Conservation (phyloP, 306 rosid species). For the Sechiopsis laciniata region DNA sequence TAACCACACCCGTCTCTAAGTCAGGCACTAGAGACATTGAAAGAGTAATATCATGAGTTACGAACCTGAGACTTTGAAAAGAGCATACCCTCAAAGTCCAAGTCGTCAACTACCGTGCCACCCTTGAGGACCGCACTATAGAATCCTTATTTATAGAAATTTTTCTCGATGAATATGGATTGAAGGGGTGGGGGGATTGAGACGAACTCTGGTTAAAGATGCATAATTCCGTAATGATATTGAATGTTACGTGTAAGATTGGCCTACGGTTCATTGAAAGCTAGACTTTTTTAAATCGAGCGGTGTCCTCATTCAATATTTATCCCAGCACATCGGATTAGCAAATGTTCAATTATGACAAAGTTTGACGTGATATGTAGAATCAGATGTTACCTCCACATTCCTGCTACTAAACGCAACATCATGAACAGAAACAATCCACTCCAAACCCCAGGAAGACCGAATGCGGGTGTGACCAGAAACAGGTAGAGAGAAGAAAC, state of each 20-base stretch:
- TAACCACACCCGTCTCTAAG: too few species aligned
- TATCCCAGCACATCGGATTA: not conserved
- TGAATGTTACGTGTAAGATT: too few species aligned
- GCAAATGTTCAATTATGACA: not conserved
- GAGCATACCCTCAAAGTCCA: too few species aligned
- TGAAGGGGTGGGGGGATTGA: not conserved
- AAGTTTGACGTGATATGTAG: not conserved
- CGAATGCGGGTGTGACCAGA: slow-evolving; percentile 58
- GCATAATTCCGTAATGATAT: not conserved
- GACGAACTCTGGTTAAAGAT: not conserved
- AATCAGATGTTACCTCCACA: slow-evolving; percentile 55
- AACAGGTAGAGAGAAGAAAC: slow-evolving; percentile 60
- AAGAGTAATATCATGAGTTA: too few species aligned
- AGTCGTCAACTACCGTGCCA: too few species aligned
- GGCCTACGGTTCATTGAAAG: too few species aligned
- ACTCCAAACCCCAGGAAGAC: slow-evolving; percentile 85
- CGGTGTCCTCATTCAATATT: not conserved
- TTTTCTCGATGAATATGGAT: not conserved
- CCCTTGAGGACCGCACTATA: too few species aligned
- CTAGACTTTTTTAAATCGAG: not conserved
- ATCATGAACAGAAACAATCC: slow-evolving; percentile 91
- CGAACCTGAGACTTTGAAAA: too few species aligned
- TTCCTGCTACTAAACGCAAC: slow-evolving; percentile 70
- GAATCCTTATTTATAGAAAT: not conserved
- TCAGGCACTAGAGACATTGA: too few species aligned